Conservation (phyloP, 805 yeast genomes). For the Maudiozyma serrabonitensis region DNA sequence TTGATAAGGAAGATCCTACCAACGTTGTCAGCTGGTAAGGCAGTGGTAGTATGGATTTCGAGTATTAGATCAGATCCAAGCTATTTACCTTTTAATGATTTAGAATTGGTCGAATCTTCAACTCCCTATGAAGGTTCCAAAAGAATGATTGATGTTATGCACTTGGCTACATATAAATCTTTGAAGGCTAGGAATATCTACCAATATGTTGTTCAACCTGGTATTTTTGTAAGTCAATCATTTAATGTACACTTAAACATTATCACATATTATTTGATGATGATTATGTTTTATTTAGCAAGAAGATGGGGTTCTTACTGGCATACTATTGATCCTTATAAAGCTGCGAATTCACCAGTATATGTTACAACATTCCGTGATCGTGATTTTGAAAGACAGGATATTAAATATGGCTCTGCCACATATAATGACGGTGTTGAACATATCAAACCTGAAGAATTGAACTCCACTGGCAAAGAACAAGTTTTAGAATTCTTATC, state of each 20-base stretch:
- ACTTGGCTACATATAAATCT: conserved; percentile 53
- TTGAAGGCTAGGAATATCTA: conserved; percentile 45
- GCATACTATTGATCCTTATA: conserved; percentile 82
- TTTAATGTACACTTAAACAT: conserved; percentile 66
- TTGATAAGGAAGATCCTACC: conserved; percentile 55
- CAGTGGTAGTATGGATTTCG: conserved; percentile 74
- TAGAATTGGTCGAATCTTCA: conserved; percentile 53
- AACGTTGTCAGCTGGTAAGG: conserved; percentile 42
- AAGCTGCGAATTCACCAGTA: conserved; percentile 80
- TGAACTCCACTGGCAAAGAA: conserved; percentile 53
- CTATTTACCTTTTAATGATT: conserved; percentile 60
- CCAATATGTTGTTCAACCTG: conserved; percentile 84
- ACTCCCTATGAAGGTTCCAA: conserved; percentile 90
- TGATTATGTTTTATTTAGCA: conserved; percentile 70
- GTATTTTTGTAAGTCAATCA: conserved; percentile 82
- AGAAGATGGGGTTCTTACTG: conserved; percentile 74
- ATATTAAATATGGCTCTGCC: conserved; percentile 65
- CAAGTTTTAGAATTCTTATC: conserved; percentile 56
- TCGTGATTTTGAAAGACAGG: conserved; percentile 33
- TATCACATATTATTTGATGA: conserved; percentile 78
- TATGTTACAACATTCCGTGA: conserved; percentile 48
- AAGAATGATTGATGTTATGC: conserved; percentile 72
- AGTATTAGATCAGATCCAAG: conserved; percentile 72
- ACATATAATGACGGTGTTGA: conserved; percentile 55
- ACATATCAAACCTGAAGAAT: conserved; percentile 43